Evolutionary conservation across 228 moss, liverwort and hornwort genomes (phyloP), one percentile per base, ranked within the genome.

Genomic region (Sphagnum magellanicum): DNA sequence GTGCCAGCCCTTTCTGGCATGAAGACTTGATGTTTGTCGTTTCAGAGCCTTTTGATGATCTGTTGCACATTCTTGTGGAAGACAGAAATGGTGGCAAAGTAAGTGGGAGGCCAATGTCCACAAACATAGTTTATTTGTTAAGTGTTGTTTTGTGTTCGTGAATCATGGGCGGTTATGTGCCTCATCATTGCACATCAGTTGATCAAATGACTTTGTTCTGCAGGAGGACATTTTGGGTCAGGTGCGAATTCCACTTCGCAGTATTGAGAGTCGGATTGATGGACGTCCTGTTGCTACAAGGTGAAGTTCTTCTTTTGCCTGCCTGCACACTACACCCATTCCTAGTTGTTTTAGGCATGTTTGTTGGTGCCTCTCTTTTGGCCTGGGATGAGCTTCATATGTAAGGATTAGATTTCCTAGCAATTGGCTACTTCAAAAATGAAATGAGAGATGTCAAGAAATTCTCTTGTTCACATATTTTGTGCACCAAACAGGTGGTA

Each of bases 41-140:
- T 16, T 88, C 92, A 9, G 95, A 95, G 69, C 95, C 92, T 0
- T 92, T 95, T 67, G 95, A 95, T 6, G 95, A 95, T 12, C 76
- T 88, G 60, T 77, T 95, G 8, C 80, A 82, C 59, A 66, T 95
- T n/a, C 52, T 84, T 5, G 87, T 95, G 5, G 88, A 95, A 72
- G 95, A 95, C 46, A 57, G 78, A 0, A 64, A 81, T 6, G 81
- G 85, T 14, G 68, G 73, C 3, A 81, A 83, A 65, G 81, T 84
- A 50, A 66, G 71, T 61, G 0, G 4, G 0, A 11, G 55, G 10
- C 55, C 13, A 4, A 32, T 32, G 32, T 32, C 32, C 32, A 32
- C 32, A 32, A 3, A 32, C 32, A 32, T 32, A 32, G 32, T 32
- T 32, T 32, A 32, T 32, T 32, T 32, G 32, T 32, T 32, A 32